These are phyloP conservation scores for Fusarium proliferatum DNA, from an alignment of 2,329 filamentous ascomycete species.

Conservation along the genomic window DNA sequence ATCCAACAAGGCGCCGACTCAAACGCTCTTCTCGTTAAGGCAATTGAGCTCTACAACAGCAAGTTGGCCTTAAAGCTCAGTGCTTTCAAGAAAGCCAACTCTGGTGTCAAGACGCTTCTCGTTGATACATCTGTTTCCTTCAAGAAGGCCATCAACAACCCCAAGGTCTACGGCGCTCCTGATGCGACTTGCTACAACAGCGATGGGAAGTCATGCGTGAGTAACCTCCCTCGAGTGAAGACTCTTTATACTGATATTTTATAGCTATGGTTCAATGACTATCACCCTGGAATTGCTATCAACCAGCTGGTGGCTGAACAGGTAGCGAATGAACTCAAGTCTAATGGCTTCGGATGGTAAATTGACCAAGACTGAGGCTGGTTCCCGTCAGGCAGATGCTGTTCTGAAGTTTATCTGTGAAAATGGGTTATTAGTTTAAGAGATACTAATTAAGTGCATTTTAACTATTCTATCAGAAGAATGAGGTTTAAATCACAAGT, in stretches of 20 bases:
- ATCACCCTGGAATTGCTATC: conserved; percentile 56
- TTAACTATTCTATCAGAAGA: fast-evolving
- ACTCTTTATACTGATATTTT: background rate
- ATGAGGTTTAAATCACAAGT: fast-evolving
- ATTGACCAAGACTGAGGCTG: fast-evolving
- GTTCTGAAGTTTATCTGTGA: no score
- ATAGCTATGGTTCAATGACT: conserved; percentile 58
- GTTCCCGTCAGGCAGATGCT: fast-evolving
- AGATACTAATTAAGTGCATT: fast-evolving
- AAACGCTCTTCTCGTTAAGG: conserved; percentile 45
- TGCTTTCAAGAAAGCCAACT: conserved; percentile 50
- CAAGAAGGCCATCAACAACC: conserved; percentile 55
- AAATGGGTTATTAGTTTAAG: fast-evolving
- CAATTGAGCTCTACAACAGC: conserved; percentile 54
- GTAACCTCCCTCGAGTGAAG: fast-evolving
- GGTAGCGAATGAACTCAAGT: conserved; percentile 42
- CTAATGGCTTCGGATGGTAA: conserved; percentile 11
- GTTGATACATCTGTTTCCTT: conserved; percentile 57
- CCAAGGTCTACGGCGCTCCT: conserved; percentile 54
- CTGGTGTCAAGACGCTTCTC: conserved; percentile 48
- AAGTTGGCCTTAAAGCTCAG: conserved; percentile 45
- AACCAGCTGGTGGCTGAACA: conserved; percentile 54
- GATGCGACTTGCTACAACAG: conserved; percentile 56
- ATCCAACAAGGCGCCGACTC: conserved; percentile 39
- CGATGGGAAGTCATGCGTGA: conserved; percentile 55